Evolutionary conservation across 2,329 filamentous ascomycete species (phyloP).

Genomic region (Fusarium sp.): DNA sequence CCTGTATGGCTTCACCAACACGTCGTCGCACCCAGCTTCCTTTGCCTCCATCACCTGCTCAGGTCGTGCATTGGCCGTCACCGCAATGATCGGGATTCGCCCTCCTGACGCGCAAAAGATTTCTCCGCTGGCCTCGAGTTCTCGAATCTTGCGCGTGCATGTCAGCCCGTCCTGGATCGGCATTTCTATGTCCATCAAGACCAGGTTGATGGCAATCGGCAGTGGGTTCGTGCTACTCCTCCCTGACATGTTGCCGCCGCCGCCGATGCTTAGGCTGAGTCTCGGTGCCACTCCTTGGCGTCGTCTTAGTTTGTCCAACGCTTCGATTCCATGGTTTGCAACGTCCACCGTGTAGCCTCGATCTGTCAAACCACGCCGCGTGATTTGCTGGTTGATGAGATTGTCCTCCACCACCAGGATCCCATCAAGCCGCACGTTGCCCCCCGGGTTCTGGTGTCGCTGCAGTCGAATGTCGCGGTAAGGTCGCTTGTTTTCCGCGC

Average conservation of each 20-base stretch:
- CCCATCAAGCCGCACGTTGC: constrained; percentile 50
- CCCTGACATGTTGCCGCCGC: constrained; percentile 12
- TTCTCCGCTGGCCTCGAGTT: constrained; percentile 66
- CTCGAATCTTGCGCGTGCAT: constrained; percentile 73
- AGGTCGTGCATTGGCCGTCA: constrained; percentile 74
- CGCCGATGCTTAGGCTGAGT: constrained; percentile 15
- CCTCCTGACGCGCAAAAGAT: constrained; percentile 60
- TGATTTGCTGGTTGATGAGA: constrained; percentile 69
- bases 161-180: constrained; percentile 78
- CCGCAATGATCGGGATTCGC: constrained; percentile 72
- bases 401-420: constrained; percentile 72
- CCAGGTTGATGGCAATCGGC: constrained; percentile 63
- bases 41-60: constrained; percentile 69
- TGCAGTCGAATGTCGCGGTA: constrained; percentile 39
- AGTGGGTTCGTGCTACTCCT: constrained; percentile 24
- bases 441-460: constrained; percentile 41
- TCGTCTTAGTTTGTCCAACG: constrained; percentile 59
- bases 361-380: constrained; percentile 62
- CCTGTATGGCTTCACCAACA: constrained; percentile 79
- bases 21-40: constrained; percentile 68
- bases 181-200: constrained; percentile 85
- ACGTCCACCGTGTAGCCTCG: constrained; percentile 64
- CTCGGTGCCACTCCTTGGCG: constrained; percentile 37
- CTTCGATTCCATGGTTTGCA: constrained; percentile 68
- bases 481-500: constrained; percentile 31